phyloP scores from a whole-genome alignment of 495 filamentous ascomycete species.

The Talaromyces adpressus region DNA sequence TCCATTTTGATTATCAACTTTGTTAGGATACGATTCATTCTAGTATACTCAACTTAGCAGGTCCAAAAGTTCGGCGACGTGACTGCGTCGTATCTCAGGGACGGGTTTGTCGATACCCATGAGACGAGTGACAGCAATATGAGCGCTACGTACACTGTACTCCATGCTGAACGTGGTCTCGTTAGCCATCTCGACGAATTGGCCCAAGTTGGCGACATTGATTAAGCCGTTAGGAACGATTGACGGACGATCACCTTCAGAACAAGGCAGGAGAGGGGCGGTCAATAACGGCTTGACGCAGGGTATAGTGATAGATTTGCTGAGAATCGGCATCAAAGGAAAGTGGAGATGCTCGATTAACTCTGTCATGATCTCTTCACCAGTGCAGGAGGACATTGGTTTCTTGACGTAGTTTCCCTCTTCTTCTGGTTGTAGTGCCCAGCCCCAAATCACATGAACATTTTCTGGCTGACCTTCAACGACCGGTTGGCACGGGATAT shows the following conservation, averaged over 20 bases:
- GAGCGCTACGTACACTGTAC: constrained; percentile 34
- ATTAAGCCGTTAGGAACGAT: constrained; percentile 23
- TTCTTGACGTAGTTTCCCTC: constrained; percentile 30
- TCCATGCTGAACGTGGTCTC: constrained; percentile 34
- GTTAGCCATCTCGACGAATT: constrained; percentile 33
- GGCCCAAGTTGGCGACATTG: constrained; percentile 34
- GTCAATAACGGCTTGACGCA: constrained; percentile 30
- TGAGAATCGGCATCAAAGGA: constrained; percentile 11
- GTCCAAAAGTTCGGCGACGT: background rate
- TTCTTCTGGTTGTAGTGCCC: constrained; percentile 20
- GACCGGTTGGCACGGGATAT: constrained; percentile 30
- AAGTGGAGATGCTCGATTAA: constrained; percentile 25
- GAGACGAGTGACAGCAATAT: constrained; percentile 27
- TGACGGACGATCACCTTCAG: constrained; percentile 22
- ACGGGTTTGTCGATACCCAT: constrained; percentile 12
- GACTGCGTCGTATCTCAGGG: constrained; percentile 4
- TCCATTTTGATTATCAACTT: background rate
- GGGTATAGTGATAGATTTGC: constrained; percentile 17
- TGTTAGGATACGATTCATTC: background rate
- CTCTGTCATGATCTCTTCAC: constrained; percentile 31
- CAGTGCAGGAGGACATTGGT: constrained; percentile 29
- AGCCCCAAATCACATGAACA: constrained; percentile 29
- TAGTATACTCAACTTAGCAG: background rate
- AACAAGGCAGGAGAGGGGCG: constrained; percentile 25
- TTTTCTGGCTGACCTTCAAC: constrained; percentile 23